phyloP scores from a whole-genome alignment of 768 basidiomycete species.

The Hemileccinum rubropunctum region DNA sequence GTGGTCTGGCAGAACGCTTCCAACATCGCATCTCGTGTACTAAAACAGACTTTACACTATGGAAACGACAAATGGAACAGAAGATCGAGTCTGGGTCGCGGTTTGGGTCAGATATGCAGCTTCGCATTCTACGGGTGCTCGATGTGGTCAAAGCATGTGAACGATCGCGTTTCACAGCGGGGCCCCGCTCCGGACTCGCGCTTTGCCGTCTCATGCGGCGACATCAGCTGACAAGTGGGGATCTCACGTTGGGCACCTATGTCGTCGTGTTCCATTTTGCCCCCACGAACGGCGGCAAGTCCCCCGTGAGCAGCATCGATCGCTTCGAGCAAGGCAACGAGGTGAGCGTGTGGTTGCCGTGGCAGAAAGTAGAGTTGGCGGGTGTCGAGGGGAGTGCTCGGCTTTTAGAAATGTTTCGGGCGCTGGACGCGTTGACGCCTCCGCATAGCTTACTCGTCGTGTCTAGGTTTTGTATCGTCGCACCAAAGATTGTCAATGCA shows the following conservation, averaged over 20 bases:
- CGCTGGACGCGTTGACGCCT: slow-evolving; percentile 28
- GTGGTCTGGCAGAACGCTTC: slow-evolving; percentile 53
- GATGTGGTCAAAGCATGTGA: slow-evolving; percentile 31
- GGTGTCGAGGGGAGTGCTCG: slow-evolving; percentile 10
- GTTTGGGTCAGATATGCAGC: slow-evolving; percentile 39
- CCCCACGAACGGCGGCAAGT: slow-evolving; percentile 20
- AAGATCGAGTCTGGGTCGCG: slow-evolving; percentile 29
- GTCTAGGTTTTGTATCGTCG: slow-evolving; percentile 26
- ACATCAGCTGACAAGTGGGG: slow-evolving; percentile 14
- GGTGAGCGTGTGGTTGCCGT: slow-evolving; percentile 47
- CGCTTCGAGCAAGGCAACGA: slow-evolving; percentile 40
- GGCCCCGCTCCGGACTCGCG: slow-evolving; percentile 38
- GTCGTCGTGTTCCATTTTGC: slow-evolving; percentile 40
- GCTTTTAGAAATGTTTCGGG: slow-evolving; percentile 17
- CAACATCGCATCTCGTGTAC: slow-evolving; percentile 41
- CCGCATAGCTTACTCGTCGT: slow-evolving; percentile 29
- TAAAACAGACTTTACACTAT: slow-evolving; percentile 47
- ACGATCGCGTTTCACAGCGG: slow-evolving; percentile 25
- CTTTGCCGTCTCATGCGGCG: slow-evolving; percentile 37
- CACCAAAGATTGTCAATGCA: slow-evolving; percentile 2
- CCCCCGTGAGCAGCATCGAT: slow-evolving; percentile 34
- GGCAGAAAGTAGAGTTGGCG: slow-evolving; percentile 39
- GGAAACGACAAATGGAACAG: slow-evolving; percentile 51
- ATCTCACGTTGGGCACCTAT: slow-evolving; percentile 27
- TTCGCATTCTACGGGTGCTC: slow-evolving; percentile 43